Percentiles rank a stretch among this genome's conserved stretches.
phyloP scores from a whole-genome alignment of 208 protist genomes.

The Trypanosoma rangeli region DNA sequence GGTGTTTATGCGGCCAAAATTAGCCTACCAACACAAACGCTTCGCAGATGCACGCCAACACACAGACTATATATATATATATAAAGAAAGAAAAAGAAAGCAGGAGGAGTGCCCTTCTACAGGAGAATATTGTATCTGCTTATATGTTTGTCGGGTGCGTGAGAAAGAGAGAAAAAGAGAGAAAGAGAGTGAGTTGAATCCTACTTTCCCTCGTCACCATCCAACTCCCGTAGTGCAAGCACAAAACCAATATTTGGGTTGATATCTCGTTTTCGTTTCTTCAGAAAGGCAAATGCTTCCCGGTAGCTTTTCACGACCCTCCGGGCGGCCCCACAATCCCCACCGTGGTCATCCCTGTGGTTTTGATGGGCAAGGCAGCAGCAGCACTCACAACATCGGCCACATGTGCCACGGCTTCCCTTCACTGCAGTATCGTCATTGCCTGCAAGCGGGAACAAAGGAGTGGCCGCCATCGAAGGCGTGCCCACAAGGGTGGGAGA shows the following conservation, averaged over 20 bases:
- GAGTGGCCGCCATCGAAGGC: neutral
- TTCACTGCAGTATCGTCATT: neutral
- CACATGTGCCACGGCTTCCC: neutral
- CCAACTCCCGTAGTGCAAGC: constrained; percentile 61
- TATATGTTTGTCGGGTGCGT: too few relatives aligned
- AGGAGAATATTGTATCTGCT: neutral
- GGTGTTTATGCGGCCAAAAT: too few relatives aligned
- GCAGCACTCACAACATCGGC: constrained; percentile 18
- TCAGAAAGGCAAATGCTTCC: constrained; percentile 67
- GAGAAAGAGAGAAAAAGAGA: neutral
- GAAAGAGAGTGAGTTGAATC: neutral
- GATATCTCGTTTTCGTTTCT: constrained; percentile 58
- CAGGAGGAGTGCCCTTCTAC: too few relatives aligned
- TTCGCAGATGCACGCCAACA: too few relatives aligned
- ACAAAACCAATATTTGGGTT: constrained; percentile 90
- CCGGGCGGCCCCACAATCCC: neutral
- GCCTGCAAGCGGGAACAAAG: neutral
- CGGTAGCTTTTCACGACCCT: constrained; percentile 45
- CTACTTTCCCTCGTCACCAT: constrained; percentile 10
- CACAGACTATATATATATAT: too few relatives aligned
- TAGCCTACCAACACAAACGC: too few relatives aligned
- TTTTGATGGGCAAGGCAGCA: constrained; percentile 15
- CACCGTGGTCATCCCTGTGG: neutral
- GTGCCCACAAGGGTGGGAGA: neutral
- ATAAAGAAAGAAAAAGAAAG: too few relatives aligned